Percentiles rank a stretch among this genome's conserved stretches.
Conservation (phyloP, 2,329 filamentous ascomycete genomes). For the Lizonia empirigonia region DNA sequence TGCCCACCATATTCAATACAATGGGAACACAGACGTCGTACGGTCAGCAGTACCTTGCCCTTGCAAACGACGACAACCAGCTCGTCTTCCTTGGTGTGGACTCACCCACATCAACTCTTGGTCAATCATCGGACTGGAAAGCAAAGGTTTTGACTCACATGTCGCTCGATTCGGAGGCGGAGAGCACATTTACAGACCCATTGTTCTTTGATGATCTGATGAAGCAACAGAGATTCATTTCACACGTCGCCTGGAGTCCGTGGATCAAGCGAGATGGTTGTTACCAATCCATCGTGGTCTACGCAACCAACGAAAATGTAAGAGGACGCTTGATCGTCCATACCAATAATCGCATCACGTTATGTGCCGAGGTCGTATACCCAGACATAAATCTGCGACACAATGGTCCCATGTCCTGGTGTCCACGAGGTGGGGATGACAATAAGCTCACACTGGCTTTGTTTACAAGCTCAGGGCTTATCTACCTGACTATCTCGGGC, state of each 20-base stretch:
- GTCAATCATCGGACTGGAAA: conserved; percentile 33
- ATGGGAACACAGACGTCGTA: conserved; percentile 36
- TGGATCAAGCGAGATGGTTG: conserved; percentile 34
- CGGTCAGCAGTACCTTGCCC: conserved; percentile 43
- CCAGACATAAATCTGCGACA: conserved; percentile 28
- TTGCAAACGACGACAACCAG: conserved; percentile 52
- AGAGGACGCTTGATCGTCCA: conserved; percentile 32
- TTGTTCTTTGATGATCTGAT: conserved; percentile 40
- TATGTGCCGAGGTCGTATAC: conserved; percentile 35
- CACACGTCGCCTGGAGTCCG: conserved; percentile 50
- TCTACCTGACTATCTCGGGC: conserved; percentile 32
- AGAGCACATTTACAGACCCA: conserved; percentile 20
- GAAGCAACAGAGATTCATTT: conserved; percentile 40
- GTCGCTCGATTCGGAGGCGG: conserved; percentile 21
- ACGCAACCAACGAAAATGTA: conserved; percentile 44
- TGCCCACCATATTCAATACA: conserved; percentile 20
- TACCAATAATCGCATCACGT: conserved; percentile 17
- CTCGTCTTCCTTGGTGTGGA: conserved; percentile 46
- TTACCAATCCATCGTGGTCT: conserved; percentile 42
- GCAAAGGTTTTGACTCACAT: conserved; percentile 37
- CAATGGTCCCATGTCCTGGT: conserved; percentile 41
- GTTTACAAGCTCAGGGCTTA: conserved; percentile 38
- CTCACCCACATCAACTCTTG: conserved; percentile 46
- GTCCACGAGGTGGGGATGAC: conserved; percentile 20
- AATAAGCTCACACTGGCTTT: conserved; percentile 35